Evolutionary conservation across 208 protist species (phyloP), one percentile per base, ranked within the genome.

Genomic region (Polymyxa betae): DNA sequence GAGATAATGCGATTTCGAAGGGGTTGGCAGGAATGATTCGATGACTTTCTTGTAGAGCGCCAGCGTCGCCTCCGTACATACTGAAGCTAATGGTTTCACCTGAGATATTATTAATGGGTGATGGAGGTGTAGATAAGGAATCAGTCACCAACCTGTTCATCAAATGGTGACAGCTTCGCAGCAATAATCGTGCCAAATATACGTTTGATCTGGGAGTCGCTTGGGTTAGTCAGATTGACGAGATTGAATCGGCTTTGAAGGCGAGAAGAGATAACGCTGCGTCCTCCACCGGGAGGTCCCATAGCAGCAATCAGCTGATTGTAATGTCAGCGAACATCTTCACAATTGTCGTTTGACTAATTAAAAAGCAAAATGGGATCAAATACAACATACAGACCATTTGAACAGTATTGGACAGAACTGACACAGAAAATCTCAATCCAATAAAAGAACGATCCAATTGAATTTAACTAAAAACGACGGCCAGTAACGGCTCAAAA

Each of bases 1-100:
- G 40, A 99, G 92, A 93, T 99, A 99, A 95, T 99, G 98, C 29
- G 95, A 97, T 94, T 99, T 99, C 88, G 95, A 97, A 45, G 98
- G 98, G 64, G 98, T 99, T 0, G 98, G 98, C 45, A 98, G 94
- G 38, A 99, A 92, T 64, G 97, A 94, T 44, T 91, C 94, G 12
- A 94, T 95, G 12, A 99, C 95, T 45, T 94, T 94, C 88, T 96
- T 95, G 94, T 98, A 99, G 0, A 98, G 95, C 72, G 99, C 95
- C 38, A 98, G 93, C 12, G 97, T 99, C 35, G 97, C 96, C 54
- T 97, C 94, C 0, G 98, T 97, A 68, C 99, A 90, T 45, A 95
- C 82, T 88, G 98, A 97, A 10, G 96, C 95, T 52, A 97, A 93
- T 88, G 93, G 92, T 91, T 97, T 96, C 72, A 99, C 94, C 49